Base-by-base conservation (phyloP, 257 asterid genomes). In the Nicotiana otophora region DNA sequence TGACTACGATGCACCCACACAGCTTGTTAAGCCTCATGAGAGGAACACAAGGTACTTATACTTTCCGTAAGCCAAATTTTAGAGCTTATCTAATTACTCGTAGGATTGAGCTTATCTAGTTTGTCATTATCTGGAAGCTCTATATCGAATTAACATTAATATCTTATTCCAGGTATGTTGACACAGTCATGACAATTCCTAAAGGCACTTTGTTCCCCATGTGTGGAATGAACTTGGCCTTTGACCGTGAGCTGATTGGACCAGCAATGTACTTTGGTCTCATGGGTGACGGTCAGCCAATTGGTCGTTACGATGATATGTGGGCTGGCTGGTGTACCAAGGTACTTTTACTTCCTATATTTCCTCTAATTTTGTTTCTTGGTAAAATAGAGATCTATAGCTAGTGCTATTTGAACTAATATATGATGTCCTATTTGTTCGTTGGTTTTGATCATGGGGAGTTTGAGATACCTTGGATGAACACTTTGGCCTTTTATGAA, bases 241-340 rank as follows among this genome's bases (percentile, higher is more conserved):
- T 93, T 88, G 75, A 93, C 84, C 96, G 97, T 42, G 96, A 93
- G 14, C 88, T 93, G 63, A 93, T 93, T 34, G 97, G 97, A 67
- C 97, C 97, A 2, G 97, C 97, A n/a, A 93, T 93, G 97, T 93
- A 93, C 91, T 93, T 93, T 82, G 97, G 97, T 30, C 94, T 92
- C 85, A 92, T 93, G 97, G 97, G 97, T 28, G 97, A 93, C 12
- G 97, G 97, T 61, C 97, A 93, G 87, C 97, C 97, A 26, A 93
- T 93, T 30, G 97, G 97, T 55, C 97, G 97, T 63, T 93, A 93
- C 78, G 97, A 93, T 11, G 97, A 93, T 60, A 93, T 93, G 97
- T 93, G 97, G 95, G 97, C 97, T 1, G 97, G 97, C 48, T 93
- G 97, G 97, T 92, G 97, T 86, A 86, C 88, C 88, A 93, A 93